These are phyloP conservation scores for Mortierella sp. DNA, from an alignment of 371 early-diverging fungal genomes.

Conservation along the genomic window DNA sequence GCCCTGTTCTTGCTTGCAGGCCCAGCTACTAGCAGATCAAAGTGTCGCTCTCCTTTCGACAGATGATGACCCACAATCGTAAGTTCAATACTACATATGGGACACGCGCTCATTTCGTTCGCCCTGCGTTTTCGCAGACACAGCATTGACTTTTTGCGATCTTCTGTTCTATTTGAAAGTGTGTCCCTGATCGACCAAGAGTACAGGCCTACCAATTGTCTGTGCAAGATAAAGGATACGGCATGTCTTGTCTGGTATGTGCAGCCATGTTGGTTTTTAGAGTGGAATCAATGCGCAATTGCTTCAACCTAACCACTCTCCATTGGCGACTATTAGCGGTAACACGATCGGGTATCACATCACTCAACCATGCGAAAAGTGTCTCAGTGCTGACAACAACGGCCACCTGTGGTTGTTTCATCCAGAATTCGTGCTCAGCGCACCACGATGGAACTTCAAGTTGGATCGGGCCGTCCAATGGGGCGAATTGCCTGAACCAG, in stretches of 20 bases:
- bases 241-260: constrained; percentile 94
- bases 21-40: constrained; percentile 79
- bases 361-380: constrained; percentile 89
- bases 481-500: constrained; percentile 37
- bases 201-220: constrained; percentile 88
- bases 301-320: too few species aligned
- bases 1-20: constrained; percentile 15
- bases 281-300: too few species aligned
- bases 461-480: constrained; percentile 22
- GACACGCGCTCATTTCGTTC: too few species aligned
- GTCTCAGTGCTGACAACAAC: constrained; percentile 90
- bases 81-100: constrained; percentile 47
- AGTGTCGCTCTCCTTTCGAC: constrained; percentile 87
- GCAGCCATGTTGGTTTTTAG: too few species aligned
- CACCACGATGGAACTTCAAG: constrained; percentile 20
- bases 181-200: constrained; percentile 86
- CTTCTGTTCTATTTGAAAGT: constrained; percentile 42
- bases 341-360: constrained; percentile 96
- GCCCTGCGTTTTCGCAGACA: not conserved
- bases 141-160: too few species aligned
- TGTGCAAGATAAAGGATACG: constrained; percentile 89
- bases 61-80: constrained; percentile 85
- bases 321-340: constrained; percentile 64
- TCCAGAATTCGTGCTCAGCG: constrained; percentile 61
- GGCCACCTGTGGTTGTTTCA: constrained; percentile 97